Conservation (phyloP, 2,329 filamentous ascomycete genomes). For the Cladosporium sp. region DNA sequence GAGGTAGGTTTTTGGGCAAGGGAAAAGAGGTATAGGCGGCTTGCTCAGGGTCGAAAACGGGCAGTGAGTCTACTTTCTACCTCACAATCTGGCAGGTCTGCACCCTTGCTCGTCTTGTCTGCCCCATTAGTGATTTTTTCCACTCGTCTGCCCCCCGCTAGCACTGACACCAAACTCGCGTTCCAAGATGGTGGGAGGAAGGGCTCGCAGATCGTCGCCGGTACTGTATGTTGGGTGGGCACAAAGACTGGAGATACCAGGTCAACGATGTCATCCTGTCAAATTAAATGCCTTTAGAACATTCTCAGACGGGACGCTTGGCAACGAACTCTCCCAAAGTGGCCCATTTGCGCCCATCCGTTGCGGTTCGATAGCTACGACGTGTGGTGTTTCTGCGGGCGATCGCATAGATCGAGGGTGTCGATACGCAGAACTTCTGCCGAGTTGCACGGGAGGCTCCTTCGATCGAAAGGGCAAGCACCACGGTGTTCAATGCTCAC, state of each 20-base stretch:
- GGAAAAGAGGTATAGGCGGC: neutral
- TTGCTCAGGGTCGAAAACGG: neutral
- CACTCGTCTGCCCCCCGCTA: neutral
- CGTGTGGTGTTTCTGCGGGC: conserved; percentile 3
- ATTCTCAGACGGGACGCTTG: conserved; percentile 7
- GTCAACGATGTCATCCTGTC: conserved; percentile 10
- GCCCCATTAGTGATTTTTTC: neutral
- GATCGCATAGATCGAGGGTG: neutral
- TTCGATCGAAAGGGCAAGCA: conserved; percentile 1
- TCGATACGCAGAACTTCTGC: neutral
- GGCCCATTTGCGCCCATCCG: neutral
- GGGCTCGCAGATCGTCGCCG: conserved; percentile 1
- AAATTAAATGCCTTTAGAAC: conserved; percentile 2
- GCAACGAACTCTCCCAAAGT: conserved; percentile 3
- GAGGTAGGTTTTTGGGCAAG: neutral
- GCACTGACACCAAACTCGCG: conserved; percentile 1
- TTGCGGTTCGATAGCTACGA: conserved; percentile 2
- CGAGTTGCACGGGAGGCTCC: neutral
- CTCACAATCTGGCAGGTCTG: neutral
- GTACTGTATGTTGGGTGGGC: neutral
- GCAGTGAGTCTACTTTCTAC: neutral
- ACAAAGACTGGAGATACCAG: conserved; percentile 1
- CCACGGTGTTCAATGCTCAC: no score
- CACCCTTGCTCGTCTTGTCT: neutral
- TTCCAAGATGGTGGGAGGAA: neutral